Evolutionary conservation across 148 eudicot genomes (phyloP).

Genomic region (Arctostaphylos glauca): DNA sequence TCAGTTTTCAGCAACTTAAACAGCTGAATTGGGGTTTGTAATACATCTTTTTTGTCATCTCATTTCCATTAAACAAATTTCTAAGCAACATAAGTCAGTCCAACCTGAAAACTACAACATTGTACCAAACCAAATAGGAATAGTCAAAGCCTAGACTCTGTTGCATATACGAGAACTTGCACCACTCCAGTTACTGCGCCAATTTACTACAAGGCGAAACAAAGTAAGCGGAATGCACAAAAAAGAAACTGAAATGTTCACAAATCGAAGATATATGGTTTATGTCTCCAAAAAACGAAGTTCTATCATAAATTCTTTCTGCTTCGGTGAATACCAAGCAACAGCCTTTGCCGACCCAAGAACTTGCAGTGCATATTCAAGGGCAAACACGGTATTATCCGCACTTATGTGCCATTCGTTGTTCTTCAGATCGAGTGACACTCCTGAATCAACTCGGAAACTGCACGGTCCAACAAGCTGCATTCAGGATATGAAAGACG

Average conservation of each 20-base stretch:
- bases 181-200: neutral
- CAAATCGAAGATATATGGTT: neutral
- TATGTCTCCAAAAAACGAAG: constrained; percentile 76
- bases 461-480: constrained; percentile 92
- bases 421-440: constrained; percentile 48
- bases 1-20: neutral
- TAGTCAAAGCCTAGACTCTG: neutral
- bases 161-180: neutral
- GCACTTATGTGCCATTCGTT: constrained; percentile 37
- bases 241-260: neutral
- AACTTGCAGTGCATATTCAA: constrained; percentile 82
- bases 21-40: neutral
- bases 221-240: neutral
- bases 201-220: neutral
- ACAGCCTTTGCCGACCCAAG: constrained; percentile 82
- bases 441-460: constrained; percentile 68
- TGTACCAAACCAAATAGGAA: neutral
- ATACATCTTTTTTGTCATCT: neutral
- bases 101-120: neutral
- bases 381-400: constrained; percentile 68
- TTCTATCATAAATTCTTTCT: constrained; percentile 80
- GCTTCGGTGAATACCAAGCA: constrained; percentile 87
- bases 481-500: constrained; percentile 10
- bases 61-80: neutral
- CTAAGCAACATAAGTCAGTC: neutral